A percentile compares a stretch with the other conserved stretches of the same genome.
Conservation (phyloP, 2,329 filamentous ascomycete species). For the Xylaria sp. region DNA sequence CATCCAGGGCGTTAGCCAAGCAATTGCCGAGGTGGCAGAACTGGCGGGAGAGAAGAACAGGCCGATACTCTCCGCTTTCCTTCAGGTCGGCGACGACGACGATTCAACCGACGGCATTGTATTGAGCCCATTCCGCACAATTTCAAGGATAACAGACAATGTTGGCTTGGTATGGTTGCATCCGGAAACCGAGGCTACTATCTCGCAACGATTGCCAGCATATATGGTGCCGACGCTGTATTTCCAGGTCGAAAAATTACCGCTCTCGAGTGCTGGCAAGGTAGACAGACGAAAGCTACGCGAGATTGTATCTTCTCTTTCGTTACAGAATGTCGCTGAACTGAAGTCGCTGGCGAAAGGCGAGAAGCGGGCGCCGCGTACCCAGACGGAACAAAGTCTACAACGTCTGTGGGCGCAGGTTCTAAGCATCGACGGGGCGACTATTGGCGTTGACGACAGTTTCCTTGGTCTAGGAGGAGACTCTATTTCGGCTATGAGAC, state of each 20-base stretch:
- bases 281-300: conserved; percentile 10
- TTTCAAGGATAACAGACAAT: conserved; percentile 3
- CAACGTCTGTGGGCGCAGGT: conserved; percentile 15
- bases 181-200: conserved; percentile 10
- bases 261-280: conserved; percentile 2
- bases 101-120: neutral
- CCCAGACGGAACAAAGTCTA: conserved; percentile 4
- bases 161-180: neutral
- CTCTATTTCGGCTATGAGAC: conserved; percentile 17
- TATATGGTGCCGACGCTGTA: conserved; percentile 4
- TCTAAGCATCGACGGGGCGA: neutral
- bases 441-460: conserved; percentile 11
- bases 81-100: neutral
- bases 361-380: neutral
- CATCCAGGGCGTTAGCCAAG: neutral
- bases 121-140: neutral
- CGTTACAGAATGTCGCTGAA: conserved; percentile 1
- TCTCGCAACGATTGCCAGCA: conserved; percentile 4
- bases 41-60: conserved; percentile 3
- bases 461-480: conserved; percentile 20
- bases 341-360: conserved; percentile 7
- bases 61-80: conserved; percentile 3
- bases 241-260: neutral
- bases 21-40: conserved; percentile 1
- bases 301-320: conserved; percentile 6